Base-by-base conservation (phyloP, 176 grass and related monocot species). In the Oryza brachyantha region DNA sequence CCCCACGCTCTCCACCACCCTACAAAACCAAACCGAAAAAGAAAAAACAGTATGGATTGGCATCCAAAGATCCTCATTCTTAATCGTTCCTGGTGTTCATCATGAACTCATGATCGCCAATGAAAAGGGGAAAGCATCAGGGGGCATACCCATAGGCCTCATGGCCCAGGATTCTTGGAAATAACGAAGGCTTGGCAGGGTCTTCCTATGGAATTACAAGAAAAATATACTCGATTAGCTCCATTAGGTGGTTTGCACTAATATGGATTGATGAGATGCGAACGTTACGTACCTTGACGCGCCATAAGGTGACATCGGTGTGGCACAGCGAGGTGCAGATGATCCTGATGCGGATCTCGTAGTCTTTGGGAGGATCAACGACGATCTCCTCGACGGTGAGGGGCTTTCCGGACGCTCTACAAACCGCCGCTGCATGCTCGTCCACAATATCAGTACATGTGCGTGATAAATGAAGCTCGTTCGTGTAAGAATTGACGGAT, bases 1-100 rank as follows among this genome's bases (percentile, higher is more conserved):
- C 32, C 94, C 94, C 1, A 97, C n/a, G 82, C 94, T 91, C 84
- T 97, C 94, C 76, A 97, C 89, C 24, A 79, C 83, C 78, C 94
- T 97, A 25, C 36, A 36, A 27, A 17, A 3, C 31, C 42, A 2
- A 8, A 6, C 0, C 1, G 13, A 27, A 70, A 16, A 43, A 69
- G 13, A 1, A 22, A 2, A 34, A n/a, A n/a, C n/a, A n/a, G n/a
- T n/a, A n/a, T n/a, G n/a, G n/a, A n/a, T n/a, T n/a, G n/a, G n/a
- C n/a, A n/a, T n/a, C n/a, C n/a, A n/a, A n/a, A n/a, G n/a, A n/a
- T n/a, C n/a, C n/a, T n/a, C n/a, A n/a, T n/a, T n/a, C n/a, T n/a
- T n/a, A n/a, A n/a, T n/a, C n/a, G n/a, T n/a, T n/a, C n/a, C n/a
- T n/a, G n/a, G n/a, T n/a, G n/a, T n/a, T n/a, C n/a, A 55, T 55